phyloP scores from a whole-genome alignment of 106 monocot genomes.

The Agapanthus africanus region DNA sequence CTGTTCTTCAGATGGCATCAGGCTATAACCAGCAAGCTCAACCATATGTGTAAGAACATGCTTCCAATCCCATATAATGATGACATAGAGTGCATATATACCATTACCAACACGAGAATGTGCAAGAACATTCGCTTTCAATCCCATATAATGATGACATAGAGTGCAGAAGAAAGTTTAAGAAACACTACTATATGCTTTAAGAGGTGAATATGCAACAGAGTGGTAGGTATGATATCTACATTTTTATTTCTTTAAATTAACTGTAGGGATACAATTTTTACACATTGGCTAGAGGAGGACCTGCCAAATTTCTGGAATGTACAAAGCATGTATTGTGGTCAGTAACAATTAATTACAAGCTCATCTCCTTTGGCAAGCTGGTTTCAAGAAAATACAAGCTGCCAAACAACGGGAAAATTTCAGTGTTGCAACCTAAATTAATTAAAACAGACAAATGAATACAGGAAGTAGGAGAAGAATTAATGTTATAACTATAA shows the following conservation, averaged over 20 bases:
- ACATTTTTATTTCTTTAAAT: not conserved
- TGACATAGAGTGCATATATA: not conserved
- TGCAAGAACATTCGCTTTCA: too few species aligned
- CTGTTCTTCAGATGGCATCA: not conserved
- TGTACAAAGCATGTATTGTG: constrained; percentile 5
- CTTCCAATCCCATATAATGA: not conserved
- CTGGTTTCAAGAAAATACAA: constrained; percentile 50
- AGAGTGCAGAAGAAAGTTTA: not conserved
- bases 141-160: too few species aligned
- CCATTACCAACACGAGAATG: too few species aligned
- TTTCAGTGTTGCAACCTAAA: not conserved
- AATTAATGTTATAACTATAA: not conserved
- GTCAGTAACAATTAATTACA: constrained; percentile 12
- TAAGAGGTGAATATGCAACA: not conserved
- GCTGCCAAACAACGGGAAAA: constrained; percentile 21
- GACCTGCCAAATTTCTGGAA: not conserved
- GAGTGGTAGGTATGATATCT: not conserved
- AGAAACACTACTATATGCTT: not conserved
- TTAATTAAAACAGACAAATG: not conserved
- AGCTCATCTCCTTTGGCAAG: constrained; percentile 40
- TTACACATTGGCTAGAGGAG: not conserved
- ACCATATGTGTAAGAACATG: not conserved
- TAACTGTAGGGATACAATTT: not conserved
- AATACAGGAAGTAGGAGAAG: not conserved
- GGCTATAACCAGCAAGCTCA: not conserved